phyloP scores from a whole-genome alignment of 495 filamentous ascomycete genomes.

The Trypethelium eluteriae region DNA sequence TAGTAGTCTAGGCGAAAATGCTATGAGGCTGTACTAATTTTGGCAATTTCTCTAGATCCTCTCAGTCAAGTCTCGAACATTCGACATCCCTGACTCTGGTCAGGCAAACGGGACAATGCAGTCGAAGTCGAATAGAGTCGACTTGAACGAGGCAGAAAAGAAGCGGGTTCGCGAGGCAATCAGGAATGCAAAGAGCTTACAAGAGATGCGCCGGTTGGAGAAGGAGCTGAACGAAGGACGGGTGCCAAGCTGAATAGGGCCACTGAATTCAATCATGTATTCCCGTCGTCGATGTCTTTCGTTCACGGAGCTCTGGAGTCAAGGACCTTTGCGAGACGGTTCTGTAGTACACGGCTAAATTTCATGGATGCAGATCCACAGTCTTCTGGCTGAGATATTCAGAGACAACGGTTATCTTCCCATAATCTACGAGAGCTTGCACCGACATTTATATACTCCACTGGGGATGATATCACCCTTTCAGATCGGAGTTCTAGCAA shows the following conservation, averaged over 20 bases:
- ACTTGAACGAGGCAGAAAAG: conserved; percentile 61
- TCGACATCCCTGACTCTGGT: conserved; percentile 52
- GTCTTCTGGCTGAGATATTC: no score
- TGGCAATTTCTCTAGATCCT: background rate
- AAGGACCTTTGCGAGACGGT: no score
- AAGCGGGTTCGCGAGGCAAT: conserved; percentile 68
- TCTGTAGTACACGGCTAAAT: no score
- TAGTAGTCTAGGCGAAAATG: background rate
- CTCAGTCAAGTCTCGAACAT: conserved; percentile 67
- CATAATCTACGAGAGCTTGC: no score
- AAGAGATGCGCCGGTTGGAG: conserved; percentile 57
- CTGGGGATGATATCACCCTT: no score
- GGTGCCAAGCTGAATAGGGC: conserved; percentile 54
- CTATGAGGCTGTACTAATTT: background rate
- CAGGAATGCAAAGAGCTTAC: conserved; percentile 71
- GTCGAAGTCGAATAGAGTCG: conserved; percentile 38
- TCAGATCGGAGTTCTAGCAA: no score
- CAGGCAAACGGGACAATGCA: conserved; percentile 50
- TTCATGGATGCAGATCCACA: no score
- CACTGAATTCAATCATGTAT: background rate
- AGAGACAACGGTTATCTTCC: no score
- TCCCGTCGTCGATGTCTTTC: no score
- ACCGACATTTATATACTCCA: no score
- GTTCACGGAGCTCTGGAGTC: no score
- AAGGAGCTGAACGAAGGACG: conserved; percentile 75